phyloP scores from a whole-genome alignment of 768 basidiomycete species.

The Xanthoconium stramineum region DNA sequence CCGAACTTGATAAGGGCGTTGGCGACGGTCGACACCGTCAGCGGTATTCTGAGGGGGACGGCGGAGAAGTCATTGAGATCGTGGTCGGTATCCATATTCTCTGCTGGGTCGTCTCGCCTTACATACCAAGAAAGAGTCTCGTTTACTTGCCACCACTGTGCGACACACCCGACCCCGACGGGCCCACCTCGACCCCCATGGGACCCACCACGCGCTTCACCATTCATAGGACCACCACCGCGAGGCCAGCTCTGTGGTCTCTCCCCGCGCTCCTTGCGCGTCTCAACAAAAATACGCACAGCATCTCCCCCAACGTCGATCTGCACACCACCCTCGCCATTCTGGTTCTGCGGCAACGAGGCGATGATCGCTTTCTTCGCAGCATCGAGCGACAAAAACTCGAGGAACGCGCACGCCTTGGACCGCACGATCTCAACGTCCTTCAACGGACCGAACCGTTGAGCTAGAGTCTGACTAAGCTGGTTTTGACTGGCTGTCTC shows the following conservation, averaged over 20 bases:
- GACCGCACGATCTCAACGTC: slow-evolving; percentile 84
- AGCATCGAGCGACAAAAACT: slow-evolving; percentile 72
- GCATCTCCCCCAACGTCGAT: slow-evolving; percentile 61
- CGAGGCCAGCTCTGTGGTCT: slow-evolving; percentile 61
- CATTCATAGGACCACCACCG: slow-evolving; percentile 56
- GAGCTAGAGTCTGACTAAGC: slow-evolving; percentile 48
- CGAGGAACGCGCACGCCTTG: slow-evolving; percentile 94
- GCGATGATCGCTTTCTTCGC: slow-evolving; percentile 85
- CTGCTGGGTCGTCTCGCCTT: neutral
- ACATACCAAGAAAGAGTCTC: neutral
- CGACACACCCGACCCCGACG: slow-evolving; percentile 39
- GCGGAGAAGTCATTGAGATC: slow-evolving; percentile 17
- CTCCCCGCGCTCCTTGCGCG: slow-evolving; percentile 89
- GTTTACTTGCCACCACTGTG: slow-evolving; percentile 26
- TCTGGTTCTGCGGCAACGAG: slow-evolving; percentile 59
- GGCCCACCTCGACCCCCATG: slow-evolving; percentile 45
- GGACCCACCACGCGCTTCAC: slow-evolving; percentile 45
- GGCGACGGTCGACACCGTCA: slow-evolving; percentile 40
- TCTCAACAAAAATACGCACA: slow-evolving; percentile 74
- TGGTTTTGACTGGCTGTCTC: slow-evolving; percentile 56
- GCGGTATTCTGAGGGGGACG: slow-evolving; percentile 18
- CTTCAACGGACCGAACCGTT: slow-evolving; percentile 78
- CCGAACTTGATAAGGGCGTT: slow-evolving; percentile 55
- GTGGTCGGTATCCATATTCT: slow-evolving; percentile 5
- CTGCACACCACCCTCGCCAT: slow-evolving; percentile 88